Evolutionary conservation across 1,284 basidiomycete genomes (phyloP).

Genomic region (Exobasidium cylindrosporum): DNA sequence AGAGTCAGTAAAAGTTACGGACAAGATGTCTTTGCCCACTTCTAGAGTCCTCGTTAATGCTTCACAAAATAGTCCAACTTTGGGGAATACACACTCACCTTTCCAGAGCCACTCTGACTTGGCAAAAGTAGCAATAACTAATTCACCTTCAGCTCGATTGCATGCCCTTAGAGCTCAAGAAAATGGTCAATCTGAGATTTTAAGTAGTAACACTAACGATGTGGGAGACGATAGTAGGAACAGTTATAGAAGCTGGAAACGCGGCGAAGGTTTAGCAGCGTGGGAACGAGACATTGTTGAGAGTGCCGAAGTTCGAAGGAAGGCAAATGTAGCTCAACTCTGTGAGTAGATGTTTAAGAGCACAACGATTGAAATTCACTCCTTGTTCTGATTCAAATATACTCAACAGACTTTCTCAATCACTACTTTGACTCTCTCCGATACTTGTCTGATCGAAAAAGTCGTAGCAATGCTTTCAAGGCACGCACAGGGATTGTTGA

Average conservation of each 20-base stretch:
- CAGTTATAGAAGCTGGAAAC: conserved; percentile 43
- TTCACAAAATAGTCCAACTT: conserved; percentile 9
- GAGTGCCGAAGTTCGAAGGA: conserved; percentile 47
- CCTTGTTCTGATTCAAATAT: too few species aligned
- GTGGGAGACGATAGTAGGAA: conserved; percentile 36
- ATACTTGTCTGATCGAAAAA: conserved; percentile 45
- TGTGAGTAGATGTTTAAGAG: conserved; percentile 19
- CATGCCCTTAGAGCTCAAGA: conserved; percentile 11
- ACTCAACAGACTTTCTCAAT: conserved; percentile 54
- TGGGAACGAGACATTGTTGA: conserved; percentile 50
- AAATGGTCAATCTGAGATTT: conserved; percentile 5
- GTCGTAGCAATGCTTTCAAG: conserved; percentile 71
- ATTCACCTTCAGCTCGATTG: conserved; percentile 2
- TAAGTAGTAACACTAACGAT: conserved; percentile 14
- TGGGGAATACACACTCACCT: not conserved
- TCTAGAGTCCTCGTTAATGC: conserved; percentile 6
- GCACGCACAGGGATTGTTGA: conserved; percentile 30
- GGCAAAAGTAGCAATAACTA: not conserved
- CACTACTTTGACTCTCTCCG: conserved; percentile 54
- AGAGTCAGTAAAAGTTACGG: too few species aligned
- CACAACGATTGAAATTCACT: not conserved
- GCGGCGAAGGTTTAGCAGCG: conserved; percentile 42
- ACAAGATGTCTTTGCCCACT: conserved; percentile 7
- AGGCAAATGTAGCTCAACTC: conserved; percentile 53
- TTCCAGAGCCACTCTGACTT: conserved; percentile 9